Conservation (phyloP, 306 rosid genomes). For the Dalbergia cultrata region DNA sequence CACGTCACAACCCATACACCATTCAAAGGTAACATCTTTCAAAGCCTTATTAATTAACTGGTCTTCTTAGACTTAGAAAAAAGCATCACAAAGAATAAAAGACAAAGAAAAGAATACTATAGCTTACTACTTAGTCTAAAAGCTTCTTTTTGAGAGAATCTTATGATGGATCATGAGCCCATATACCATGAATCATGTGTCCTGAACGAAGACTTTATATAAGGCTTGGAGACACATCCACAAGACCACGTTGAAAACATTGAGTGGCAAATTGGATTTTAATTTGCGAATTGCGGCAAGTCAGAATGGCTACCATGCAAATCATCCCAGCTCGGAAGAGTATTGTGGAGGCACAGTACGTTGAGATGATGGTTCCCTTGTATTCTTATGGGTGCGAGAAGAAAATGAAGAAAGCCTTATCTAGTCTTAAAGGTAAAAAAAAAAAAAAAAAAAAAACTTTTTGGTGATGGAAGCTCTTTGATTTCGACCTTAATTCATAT, state of each 20-base stretch:
- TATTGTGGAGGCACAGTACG: slow-evolving; percentile 81
- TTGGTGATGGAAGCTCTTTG: background rate
- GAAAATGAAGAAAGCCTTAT: slow-evolving; percentile 78
- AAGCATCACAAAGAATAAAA: slow-evolving; percentile 13
- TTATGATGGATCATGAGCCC: slow-evolving; percentile 35
- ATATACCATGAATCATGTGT: slow-evolving; percentile 34
- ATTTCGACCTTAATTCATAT: background rate
- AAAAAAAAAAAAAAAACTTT: too few species aligned
- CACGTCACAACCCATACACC: slow-evolving; percentile 53
- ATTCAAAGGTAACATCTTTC: slow-evolving; percentile 36
- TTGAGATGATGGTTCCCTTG: slow-evolving; percentile 94
- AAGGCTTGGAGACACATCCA: slow-evolving; percentile 33
- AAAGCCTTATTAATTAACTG: slow-evolving; percentile 10
- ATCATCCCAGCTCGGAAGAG: slow-evolving; percentile 69
- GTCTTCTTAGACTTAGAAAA: background rate
- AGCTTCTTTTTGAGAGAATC: slow-evolving; percentile 43
- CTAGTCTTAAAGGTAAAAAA: slow-evolving; percentile 72
- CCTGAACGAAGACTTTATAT: slow-evolving; percentile 42
- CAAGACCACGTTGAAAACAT: slow-evolving; percentile 21
- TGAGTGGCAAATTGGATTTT: slow-evolving; percentile 29
- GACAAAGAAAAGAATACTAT: background rate
- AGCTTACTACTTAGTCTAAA: background rate
- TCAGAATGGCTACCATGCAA: slow-evolving; percentile 71
- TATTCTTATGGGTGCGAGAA: slow-evolving; percentile 87
- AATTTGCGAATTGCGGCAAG: background rate